These are phyloP conservation scores for Candida labiduridarum DNA, from an alignment of 1,139 yeast species.

Conservation along the genomic window DNA sequence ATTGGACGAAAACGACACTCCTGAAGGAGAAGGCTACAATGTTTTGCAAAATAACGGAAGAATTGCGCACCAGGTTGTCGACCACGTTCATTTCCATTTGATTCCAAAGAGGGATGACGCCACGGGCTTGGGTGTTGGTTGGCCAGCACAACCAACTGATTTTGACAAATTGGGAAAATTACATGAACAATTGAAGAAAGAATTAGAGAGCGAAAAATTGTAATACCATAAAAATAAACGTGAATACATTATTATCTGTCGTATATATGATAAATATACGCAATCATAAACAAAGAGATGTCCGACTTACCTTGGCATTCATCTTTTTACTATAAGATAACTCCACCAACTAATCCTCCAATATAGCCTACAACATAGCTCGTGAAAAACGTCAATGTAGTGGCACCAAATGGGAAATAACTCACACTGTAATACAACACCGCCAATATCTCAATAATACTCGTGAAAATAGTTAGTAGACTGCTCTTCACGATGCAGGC, in stretches of 20 bases:
- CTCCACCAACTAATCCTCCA: slow-evolving; percentile 57
- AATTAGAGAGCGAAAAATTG: slow-evolving; percentile 36
- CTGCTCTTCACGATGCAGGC: slow-evolving; percentile 65
- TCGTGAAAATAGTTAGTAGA: slow-evolving; percentile 72
- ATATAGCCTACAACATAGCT: slow-evolving; percentile 78
- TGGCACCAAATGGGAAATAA: slow-evolving; percentile 95
- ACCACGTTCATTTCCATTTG: slow-evolving; percentile 94
- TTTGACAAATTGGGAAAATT: slow-evolving; percentile 66
- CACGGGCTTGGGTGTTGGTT: slow-evolving; percentile 81
- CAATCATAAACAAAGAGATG: slow-evolving; percentile 1
- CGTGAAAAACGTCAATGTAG: slow-evolving; percentile 80
- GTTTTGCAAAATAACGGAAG: slow-evolving; percentile 89
- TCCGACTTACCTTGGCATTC: not conserved
- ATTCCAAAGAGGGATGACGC: slow-evolving; percentile 78
- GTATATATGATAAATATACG: slow-evolving; percentile 2
- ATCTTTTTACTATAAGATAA: slow-evolving; percentile 12
- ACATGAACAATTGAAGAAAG: slow-evolving; percentile 62
- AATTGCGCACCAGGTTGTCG: slow-evolving; percentile 92
- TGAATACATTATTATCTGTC: not conserved
- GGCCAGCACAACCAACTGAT: slow-evolving; percentile 87
- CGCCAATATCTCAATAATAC: slow-evolving; percentile 78
- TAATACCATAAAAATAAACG: slow-evolving; percentile 11
- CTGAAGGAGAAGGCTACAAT: slow-evolving; percentile 79
- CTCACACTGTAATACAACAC: slow-evolving; percentile 87
- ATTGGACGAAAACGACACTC: slow-evolving; percentile 53